A percentile compares a stretch with the other conserved stretches of the same genome.
These are phyloP conservation scores for Boletellus dicymbophilus DNA, from an alignment of 1,284 basidiomycete species.

Conservation along the genomic window DNA sequence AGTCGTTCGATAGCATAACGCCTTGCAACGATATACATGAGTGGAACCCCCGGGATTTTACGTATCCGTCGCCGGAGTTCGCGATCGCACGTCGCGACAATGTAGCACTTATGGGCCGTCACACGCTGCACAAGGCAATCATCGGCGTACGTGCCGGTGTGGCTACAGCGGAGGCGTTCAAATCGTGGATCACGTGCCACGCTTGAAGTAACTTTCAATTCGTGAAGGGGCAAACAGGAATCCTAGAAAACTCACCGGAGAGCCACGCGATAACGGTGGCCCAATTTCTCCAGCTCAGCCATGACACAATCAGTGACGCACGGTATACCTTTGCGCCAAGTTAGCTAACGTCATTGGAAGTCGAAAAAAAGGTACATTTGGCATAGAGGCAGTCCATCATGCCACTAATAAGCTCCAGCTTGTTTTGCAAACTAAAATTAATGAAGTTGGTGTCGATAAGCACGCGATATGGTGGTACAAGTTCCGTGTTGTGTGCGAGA, in stretches of 20 bases:
- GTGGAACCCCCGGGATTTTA: slow-evolving; percentile 91
- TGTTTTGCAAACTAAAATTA: slow-evolving; percentile 98
- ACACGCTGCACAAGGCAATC: slow-evolving; percentile 98
- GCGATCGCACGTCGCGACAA: slow-evolving; percentile 98
- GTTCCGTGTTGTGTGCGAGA: slow-evolving; percentile 93
- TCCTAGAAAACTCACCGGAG: slow-evolving; percentile 62
- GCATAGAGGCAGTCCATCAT: slow-evolving; percentile 99
- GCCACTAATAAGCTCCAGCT: slow-evolving; percentile 92
- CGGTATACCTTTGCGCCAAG: slow-evolving; percentile 75
- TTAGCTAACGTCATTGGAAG: slow-evolving; percentile 1
- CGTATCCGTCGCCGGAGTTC: slow-evolving; percentile 91
- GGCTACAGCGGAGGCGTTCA: slow-evolving; percentile 90
- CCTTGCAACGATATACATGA: slow-evolving; percentile 94
- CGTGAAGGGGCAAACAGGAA: background rate
- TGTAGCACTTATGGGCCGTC: slow-evolving; percentile 93
- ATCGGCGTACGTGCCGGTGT: slow-evolving; percentile 96
- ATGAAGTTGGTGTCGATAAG: slow-evolving; percentile 99
- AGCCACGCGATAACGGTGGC: slow-evolving; percentile 94
- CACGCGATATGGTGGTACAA: slow-evolving; percentile 96
- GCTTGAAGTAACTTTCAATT: slow-evolving; percentile 40
- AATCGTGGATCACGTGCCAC: slow-evolving; percentile 98
- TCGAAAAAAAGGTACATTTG: slow-evolving; percentile 75
- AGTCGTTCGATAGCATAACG: slow-evolving; percentile 92
- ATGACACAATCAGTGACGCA: slow-evolving; percentile 99
- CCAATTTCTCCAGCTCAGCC: slow-evolving; percentile 97